A percentile compares a stretch with the other conserved stretches of the same genome.
These are phyloP conservation scores for Rhizopogon rudus DNA, from an alignment of 768 basidiomycete genomes.

Conservation along the genomic window DNA sequence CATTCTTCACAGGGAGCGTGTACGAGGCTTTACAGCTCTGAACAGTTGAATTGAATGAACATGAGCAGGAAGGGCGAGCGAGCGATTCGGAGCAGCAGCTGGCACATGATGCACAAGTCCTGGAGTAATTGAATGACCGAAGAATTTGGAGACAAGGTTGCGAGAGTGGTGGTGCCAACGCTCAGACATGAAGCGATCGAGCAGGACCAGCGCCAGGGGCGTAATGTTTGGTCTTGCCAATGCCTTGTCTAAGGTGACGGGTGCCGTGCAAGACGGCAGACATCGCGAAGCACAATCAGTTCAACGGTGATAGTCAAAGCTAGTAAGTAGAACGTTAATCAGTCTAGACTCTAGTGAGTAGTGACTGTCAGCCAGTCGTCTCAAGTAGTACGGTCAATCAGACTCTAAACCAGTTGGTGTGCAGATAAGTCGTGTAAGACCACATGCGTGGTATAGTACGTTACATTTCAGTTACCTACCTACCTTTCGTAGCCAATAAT, in stretches of 20 bases:
- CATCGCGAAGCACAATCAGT: slow-evolving; percentile 9
- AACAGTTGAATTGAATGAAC: slow-evolving; percentile 18
- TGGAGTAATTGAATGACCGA: slow-evolving; percentile 54
- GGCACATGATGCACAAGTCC: slow-evolving; percentile 33
- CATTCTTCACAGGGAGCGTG: slow-evolving; percentile 50
- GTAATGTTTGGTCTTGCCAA: slow-evolving; percentile 9
- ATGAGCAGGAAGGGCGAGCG: slow-evolving; percentile 11
- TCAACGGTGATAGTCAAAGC: background rate
- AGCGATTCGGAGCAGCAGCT: slow-evolving; percentile 1
- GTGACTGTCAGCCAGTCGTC: too few relatives aligned
- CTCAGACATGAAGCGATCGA: slow-evolving; percentile 43
- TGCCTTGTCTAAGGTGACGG: slow-evolving; percentile 21
- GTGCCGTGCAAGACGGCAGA: slow-evolving; percentile 18
- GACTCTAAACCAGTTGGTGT: too few relatives aligned
- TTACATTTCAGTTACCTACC: too few relatives aligned
- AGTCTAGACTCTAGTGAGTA: too few relatives aligned
- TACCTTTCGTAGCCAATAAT: too few relatives aligned
- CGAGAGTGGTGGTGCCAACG: slow-evolving; percentile 41
- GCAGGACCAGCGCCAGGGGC: slow-evolving; percentile 5
- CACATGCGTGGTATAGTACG: too few relatives aligned
- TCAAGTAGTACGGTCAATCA: too few relatives aligned
- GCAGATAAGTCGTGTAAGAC: too few relatives aligned
- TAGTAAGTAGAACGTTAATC: background rate
- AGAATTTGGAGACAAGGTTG: slow-evolving; percentile 49
- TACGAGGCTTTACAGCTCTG: slow-evolving; percentile 48